Evolutionary conservation across 75 land plant genomes (phyloP).

Genomic region (Pinus taeda): DNA sequence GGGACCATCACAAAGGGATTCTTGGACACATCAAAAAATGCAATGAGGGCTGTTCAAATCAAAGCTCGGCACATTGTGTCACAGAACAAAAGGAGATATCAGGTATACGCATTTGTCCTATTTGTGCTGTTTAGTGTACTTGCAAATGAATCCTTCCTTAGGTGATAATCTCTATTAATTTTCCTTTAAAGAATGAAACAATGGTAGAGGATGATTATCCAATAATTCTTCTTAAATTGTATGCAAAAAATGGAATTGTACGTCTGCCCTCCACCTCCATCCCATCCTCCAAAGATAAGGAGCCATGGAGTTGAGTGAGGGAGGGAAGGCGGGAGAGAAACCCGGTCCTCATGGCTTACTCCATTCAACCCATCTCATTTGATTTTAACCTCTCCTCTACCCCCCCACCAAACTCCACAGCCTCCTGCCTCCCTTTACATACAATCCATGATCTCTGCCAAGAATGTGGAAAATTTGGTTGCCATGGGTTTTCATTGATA

Average conservation of each 20-base stretch:
- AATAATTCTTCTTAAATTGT: not conserved
- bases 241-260: not conserved
- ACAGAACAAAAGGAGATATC: constrained; percentile 95
- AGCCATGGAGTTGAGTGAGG: too few relatives aligned
- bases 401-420: too few relatives aligned
- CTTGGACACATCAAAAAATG: constrained; percentile 78
- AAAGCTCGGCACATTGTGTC: constrained; percentile 95
- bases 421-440: too few relatives aligned
- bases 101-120: constrained; percentile 33
- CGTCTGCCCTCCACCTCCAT: not conserved
- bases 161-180: not conserved
- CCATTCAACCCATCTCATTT: too few relatives aligned
- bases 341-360: too few relatives aligned
- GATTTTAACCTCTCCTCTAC: too few relatives aligned
- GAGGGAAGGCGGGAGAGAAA: too few relatives aligned
- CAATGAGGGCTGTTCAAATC: constrained; percentile 86
- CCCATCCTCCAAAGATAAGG: too few relatives aligned
- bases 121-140: not conserved
- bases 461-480: too few relatives aligned
- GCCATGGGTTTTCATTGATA: too few relatives aligned
- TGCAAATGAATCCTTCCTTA: not conserved
- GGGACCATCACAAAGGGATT: constrained; percentile 81
- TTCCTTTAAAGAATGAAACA: constrained; percentile 3
- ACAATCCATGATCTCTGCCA: too few relatives aligned
- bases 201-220: not conserved